Conservation (phyloP, 2,329 filamentous ascomycete genomes). For the Fusarium luffae region DNA sequence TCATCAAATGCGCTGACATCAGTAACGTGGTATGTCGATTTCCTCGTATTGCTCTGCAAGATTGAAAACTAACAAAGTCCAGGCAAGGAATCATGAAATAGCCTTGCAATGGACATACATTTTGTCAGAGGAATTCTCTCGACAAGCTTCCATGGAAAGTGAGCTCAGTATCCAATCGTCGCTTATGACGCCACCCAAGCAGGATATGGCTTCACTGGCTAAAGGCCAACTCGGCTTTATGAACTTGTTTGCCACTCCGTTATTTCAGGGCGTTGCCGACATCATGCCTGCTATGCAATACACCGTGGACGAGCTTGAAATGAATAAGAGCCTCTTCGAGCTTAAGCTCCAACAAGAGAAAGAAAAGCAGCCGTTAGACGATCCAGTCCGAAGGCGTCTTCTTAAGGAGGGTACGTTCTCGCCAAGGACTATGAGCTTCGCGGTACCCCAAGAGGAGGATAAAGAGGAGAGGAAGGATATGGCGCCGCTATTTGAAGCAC, state of each 20-base stretch:
- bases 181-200: slow-evolving; percentile 84
- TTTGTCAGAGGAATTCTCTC: slow-evolving; percentile 93
- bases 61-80: slow-evolving; percentile 41
- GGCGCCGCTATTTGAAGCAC: slow-evolving; percentile 25
- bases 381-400: slow-evolving; percentile 51
- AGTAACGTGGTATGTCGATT: slow-evolving; percentile 86
- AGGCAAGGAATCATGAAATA: slow-evolving; percentile 85
- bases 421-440: slow-evolving; percentile 58
- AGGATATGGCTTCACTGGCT: slow-evolving; percentile 83
- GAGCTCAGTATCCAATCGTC: slow-evolving; percentile 90
- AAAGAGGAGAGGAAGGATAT: slow-evolving; percentile 43
- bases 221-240: slow-evolving; percentile 96
- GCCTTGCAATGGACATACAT: slow-evolving; percentile 92
- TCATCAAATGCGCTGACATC: slow-evolving; percentile 99
- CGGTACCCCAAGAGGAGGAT: slow-evolving; percentile 45
- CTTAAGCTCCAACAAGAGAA: slow-evolving; percentile 73
- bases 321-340: slow-evolving; percentile 81
- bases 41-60: not conserved
- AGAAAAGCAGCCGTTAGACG: slow-evolving; percentile 55
- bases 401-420: slow-evolving; percentile 57
- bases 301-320: slow-evolving; percentile 81
- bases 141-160: slow-evolving; percentile 90
- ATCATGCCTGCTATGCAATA: slow-evolving; percentile 88
- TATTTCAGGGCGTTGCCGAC: slow-evolving; percentile 89
- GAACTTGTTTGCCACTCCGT: slow-evolving; percentile 91